phyloP scores from a whole-genome alignment of 805 yeast genomes.

The Cyberlindnera maclurae region DNA sequence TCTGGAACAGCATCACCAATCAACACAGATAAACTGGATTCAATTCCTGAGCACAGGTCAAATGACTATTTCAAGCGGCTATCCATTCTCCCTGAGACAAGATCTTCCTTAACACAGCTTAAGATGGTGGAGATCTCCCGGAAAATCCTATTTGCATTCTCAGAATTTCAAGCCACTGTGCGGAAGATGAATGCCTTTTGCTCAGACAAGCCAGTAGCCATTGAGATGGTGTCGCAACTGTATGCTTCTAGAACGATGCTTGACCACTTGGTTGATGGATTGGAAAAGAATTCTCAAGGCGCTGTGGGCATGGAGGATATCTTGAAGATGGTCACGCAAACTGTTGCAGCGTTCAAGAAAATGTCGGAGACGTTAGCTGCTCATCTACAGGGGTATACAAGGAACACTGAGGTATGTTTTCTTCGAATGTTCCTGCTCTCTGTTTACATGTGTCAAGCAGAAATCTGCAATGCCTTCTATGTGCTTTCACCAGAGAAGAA shows the following conservation, averaged over 20 bases:
- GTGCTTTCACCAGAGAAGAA: slow-evolving; percentile 23
- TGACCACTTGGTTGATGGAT: slow-evolving; percentile 48
- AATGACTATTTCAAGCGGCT: slow-evolving; percentile 60
- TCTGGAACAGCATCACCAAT: slow-evolving; percentile 9
- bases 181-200: slow-evolving; percentile 53
- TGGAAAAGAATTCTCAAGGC: slow-evolving; percentile 32
- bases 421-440: slow-evolving; percentile 57
- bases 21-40: slow-evolving; percentile 8
- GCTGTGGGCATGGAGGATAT: slow-evolving; percentile 11
- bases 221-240: slow-evolving; percentile 44
- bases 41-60: slow-evolving; percentile 38
- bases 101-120: slow-evolving; percentile 12
- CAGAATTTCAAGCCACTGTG: slow-evolving; percentile 57
- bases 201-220: slow-evolving; percentile 45
- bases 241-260: slow-evolving; percentile 47
- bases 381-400: slow-evolving; percentile 41
- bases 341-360: slow-evolving; percentile 39
- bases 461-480: slow-evolving; percentile 59
- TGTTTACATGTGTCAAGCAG: slow-evolving; percentile 56
- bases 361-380: slow-evolving; percentile 42
- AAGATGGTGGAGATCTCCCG: slow-evolving; percentile 42
- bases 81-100: slow-evolving; percentile 53
- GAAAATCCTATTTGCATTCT: slow-evolving; percentile 53
- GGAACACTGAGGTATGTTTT: slow-evolving; percentile 54
- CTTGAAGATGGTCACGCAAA: slow-evolving; percentile 11